Base-by-base conservation (phyloP, 2,329 filamentous ascomycete genomes). In the Lachnellula cervina region DNA sequence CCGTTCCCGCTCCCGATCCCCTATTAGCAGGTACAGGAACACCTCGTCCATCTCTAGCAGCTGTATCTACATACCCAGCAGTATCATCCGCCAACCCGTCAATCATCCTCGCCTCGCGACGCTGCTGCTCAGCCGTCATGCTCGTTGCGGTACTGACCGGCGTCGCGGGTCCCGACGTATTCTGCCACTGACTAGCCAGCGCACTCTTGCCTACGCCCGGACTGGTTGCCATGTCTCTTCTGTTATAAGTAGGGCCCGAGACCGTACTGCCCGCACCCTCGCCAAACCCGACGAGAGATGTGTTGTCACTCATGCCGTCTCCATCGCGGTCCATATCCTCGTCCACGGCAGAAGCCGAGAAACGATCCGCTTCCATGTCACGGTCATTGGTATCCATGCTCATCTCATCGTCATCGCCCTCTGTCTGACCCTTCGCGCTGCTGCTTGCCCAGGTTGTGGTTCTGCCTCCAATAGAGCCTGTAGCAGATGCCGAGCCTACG, bases 251-350 rank as follows among this genome's bases (percentile, higher is more conserved):
- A 40, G 89, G 89, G 0, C 90, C 90, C 57, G 86, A 90, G 55
- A 92, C 86, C 5, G 90, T 90, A 70, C 88, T 90, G 63, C 87
- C 89, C 9, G 93, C 92, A 35, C 92, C 93, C 71, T 97, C 92
- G 49, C 93, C 93, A 64, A 97, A 97, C 0, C 88, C 93, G 9
- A 97, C 93, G 5, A 97, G 78, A 60, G 88, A 93, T 2, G 87
- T 89, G 51, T 96, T 90, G 65, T 96, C 91, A 65, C 89, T 93
- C 80, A 94, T 87, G 57, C 88, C 89, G 61, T 70, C 68, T 9
- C 51, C 59, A 47, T 67, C 64, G 28, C 28, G 28, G 28, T 32
- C 28, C 50, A 63, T 53, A 50, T 67, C 67, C 35, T 66, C 62
- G 55, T 84, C 80, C 77, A 82, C 81, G 25, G 76, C 73, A 40